A percentile compares a stretch with the other conserved stretches of the same genome.
Conservation (phyloP, 108 stramenopile species). For the Pelagomonas calceolata region DNA sequence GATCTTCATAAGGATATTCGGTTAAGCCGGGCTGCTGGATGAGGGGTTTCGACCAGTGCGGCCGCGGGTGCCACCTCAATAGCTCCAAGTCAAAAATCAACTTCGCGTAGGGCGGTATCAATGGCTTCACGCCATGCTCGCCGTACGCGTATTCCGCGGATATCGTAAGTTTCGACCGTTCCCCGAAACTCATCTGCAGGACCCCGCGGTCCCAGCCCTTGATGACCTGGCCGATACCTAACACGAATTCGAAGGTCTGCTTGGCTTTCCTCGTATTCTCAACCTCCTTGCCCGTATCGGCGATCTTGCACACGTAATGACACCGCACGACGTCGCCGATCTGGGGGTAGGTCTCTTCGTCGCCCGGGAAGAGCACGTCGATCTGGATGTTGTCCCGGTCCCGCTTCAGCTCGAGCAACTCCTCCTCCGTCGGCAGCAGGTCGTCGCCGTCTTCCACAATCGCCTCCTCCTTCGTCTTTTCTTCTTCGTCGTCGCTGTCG, state of each 20-base stretch:
- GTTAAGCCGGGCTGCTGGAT: slow-evolving; percentile 14
- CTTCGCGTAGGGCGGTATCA: slow-evolving; percentile 14
- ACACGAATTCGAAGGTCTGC: slow-evolving; percentile 16
- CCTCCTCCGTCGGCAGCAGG: slow-evolving; percentile 15
- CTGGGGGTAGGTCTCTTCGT: slow-evolving; percentile 12
- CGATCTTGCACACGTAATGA: slow-evolving; percentile 5
- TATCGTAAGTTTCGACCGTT: slow-evolving; percentile 18
- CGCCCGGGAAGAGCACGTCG: slow-evolving; percentile 12
- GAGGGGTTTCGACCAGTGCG: slow-evolving; percentile 10
- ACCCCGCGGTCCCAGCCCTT: slow-evolving; percentile 22
- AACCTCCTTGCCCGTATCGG: not conserved
- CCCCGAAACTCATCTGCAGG: slow-evolving; percentile 16
- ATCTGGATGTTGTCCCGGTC: slow-evolving; percentile 11
- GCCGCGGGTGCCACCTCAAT: slow-evolving; percentile 5
- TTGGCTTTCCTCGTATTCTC: slow-evolving; percentile 9
- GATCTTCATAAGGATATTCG: slow-evolving; percentile 5
- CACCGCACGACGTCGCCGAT: slow-evolving; percentile 9
- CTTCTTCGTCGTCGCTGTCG: not conserved
- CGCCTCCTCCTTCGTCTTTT: not conserved
- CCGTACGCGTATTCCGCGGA: slow-evolving; percentile 15
- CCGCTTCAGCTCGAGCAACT: slow-evolving; percentile 14
- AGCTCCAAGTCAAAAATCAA: slow-evolving; percentile 27
- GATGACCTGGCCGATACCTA: slow-evolving; percentile 21
- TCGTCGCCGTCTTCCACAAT: slow-evolving; percentile 7
- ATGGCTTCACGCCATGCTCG: slow-evolving; percentile 11